A percentile compares a stretch with the other conserved stretches of the same genome.
These are phyloP conservation scores for Ophiostoma ulmi DNA, from an alignment of 2,329 filamentous ascomycete genomes.

Conservation along the genomic window DNA sequence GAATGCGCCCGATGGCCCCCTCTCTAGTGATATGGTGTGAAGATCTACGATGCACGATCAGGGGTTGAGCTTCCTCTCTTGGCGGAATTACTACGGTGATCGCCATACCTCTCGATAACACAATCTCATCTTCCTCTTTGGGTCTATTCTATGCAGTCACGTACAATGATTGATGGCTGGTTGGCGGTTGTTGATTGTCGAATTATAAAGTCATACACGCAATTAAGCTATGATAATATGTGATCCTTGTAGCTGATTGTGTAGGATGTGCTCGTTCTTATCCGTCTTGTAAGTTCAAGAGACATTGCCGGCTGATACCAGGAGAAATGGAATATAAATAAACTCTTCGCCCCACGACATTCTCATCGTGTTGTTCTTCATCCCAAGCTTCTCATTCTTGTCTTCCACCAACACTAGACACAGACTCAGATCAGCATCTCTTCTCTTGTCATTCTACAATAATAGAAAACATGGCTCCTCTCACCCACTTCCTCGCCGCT, in stretches of 20 bases:
- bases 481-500: conserved; percentile 29
- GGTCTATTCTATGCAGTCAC: background rate
- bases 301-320: background rate
- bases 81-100: background rate
- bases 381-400: background rate
- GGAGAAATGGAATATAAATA: background rate
- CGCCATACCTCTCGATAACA: conserved; percentile 10
- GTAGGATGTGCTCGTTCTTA: background rate
- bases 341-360: background rate
- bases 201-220: background rate
- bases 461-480: conserved; percentile 19
- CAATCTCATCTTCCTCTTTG: conserved; percentile 5
- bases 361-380: background rate
- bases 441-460: background rate
- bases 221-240: background rate
- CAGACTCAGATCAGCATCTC: background rate
- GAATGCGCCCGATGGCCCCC: background rate
- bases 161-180: background rate
- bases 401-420: background rate
- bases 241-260: background rate
- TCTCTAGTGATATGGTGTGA: background rate
- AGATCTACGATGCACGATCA: conserved; percentile 10
- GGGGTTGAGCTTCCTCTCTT: conserved; percentile 16
- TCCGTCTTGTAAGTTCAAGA: background rate
- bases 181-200: background rate